Percentiles rank a stretch among this genome's conserved stretches.
Evolutionary conservation across 352 stramenopile species (phyloP).

Genomic region (Globisporangium uncinulatum): DNA sequence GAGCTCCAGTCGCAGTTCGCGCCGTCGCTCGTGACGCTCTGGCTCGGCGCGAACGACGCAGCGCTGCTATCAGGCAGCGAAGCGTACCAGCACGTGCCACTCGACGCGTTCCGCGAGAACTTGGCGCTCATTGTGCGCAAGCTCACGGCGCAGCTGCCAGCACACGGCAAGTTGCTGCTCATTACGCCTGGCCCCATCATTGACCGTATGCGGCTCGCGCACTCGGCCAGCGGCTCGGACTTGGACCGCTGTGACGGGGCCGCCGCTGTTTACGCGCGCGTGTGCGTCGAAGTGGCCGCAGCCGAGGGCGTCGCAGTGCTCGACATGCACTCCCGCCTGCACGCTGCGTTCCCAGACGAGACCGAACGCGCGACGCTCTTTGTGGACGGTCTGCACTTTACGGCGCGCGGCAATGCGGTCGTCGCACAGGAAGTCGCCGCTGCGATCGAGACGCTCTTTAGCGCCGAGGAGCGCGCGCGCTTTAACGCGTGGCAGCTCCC

Average conservation of each 20-base stretch:
- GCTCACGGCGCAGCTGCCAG: conserved; percentile 13
- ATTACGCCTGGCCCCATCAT: conserved; percentile 57
- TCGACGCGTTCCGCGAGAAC: conserved; percentile 42
- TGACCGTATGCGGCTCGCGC: conserved; percentile 21
- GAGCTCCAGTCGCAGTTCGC: conserved; percentile 29
- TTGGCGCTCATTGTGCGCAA: conserved; percentile 23
- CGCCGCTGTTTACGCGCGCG: conserved; percentile 34
- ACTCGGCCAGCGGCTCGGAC: conserved; percentile 2
- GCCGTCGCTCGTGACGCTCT: conserved; percentile 53
- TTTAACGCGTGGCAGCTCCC: conserved; percentile 32
- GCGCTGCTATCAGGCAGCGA: conserved; percentile 19
- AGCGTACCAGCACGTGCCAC: conserved; percentile 35
- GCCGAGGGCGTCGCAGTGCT: conserved; percentile 25
- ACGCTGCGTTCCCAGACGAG: conserved; percentile 17
- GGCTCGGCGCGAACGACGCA: conserved; percentile 69
- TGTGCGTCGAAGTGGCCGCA: conserved; percentile 31
- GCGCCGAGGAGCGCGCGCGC: conserved; percentile 16
- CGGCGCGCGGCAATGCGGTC: conserved; percentile 35
- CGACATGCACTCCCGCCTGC: conserved; percentile 47
- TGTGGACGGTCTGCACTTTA: conserved; percentile 55
- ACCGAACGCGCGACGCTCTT: conserved; percentile 27
- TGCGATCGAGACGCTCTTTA: conserved; percentile 21
- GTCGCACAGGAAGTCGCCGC: conserved; percentile 31
- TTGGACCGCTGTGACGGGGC: conserved; percentile 40
- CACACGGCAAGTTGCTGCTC: conserved; percentile 32